Base-by-base conservation (phyloP, 768 basidiomycete genomes). In the Punctularia strigosozonata region DNA sequence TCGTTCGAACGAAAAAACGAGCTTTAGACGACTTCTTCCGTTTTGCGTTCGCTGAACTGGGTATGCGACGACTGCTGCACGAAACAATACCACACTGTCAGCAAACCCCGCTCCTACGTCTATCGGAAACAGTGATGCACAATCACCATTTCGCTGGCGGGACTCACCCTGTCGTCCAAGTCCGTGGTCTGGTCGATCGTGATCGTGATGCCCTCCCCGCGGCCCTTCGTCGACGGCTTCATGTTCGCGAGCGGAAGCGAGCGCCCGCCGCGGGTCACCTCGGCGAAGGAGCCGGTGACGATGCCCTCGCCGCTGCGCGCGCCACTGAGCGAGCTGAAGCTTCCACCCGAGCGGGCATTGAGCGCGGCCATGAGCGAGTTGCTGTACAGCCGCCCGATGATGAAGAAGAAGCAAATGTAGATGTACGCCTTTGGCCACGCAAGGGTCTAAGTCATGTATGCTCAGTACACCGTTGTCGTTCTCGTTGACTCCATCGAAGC, bases 351-450 rank as follows among this genome's bases (percentile, higher is more conserved):
- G 28, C 28, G 28, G 15, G 28, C 28, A 30, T 30, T 30, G 10
- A 30, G 28, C 13, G 34, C 18, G 14, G 34, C 34, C n/a, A 36
- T 12, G n/a, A 36, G 19, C 34, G 34, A 36, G 34, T 36, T 36
- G 34, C 13, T 14, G 34, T 36, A 36, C 34, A 36, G 34, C 19
- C 14, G 13, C 34, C 34, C 14, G 19, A 20, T 36, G 34, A n/a
- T 18, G 19, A 36, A 36, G 34, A 12, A 36, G 34, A 36, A 36
- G 34, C 12, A 10, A 12, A 36, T 36, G 34, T 36, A 36, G 19
- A 36, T 20, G 19, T 12, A 36, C 13, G 34, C 19, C 12, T 36
- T 36, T n/a, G 34, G 34, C 12, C 12, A 18, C 12, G 34, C 34
- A 20, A 20, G 13, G 13, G 18, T 30, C 28, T 39, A 39, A 32